phyloP scores from a whole-genome alignment of 2,329 filamentous ascomycete genomes.

The Zasmidium angulare region DNA sequence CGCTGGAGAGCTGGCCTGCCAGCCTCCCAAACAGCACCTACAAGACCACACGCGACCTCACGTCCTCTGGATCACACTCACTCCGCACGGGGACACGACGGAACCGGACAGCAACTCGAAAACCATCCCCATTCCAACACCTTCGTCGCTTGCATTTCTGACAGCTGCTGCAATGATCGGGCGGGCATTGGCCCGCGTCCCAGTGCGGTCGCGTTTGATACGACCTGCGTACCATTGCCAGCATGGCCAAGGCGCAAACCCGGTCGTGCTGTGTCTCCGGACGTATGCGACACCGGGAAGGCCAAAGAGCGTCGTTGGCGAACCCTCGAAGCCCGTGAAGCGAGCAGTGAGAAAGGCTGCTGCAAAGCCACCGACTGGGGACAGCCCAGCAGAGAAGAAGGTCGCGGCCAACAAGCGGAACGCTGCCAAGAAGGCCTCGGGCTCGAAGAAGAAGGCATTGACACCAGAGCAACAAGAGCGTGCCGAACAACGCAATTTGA shows the following conservation, averaged over 20 bases:
- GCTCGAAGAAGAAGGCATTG: constrained; percentile 29
- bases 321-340: constrained; percentile 32
- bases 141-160: not conserved
- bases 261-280: constrained; percentile 18
- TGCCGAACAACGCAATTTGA: constrained; percentile 9
- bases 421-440: constrained; percentile 22
- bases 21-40: not conserved
- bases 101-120: not conserved
- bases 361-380: constrained; percentile 17
- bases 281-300: constrained; percentile 32
- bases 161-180: constrained; percentile 18
- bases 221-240: constrained; percentile 13
- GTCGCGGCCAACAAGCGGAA: constrained; percentile 22
- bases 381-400: constrained; percentile 25
- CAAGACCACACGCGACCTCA: not conserved
- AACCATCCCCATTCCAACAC: not conserved
- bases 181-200: constrained; percentile 24
- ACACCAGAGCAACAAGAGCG: constrained; percentile 23
- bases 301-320: constrained; percentile 34
- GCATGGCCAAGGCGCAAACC: constrained; percentile 8
- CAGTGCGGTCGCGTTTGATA: constrained; percentile 23
- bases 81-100: not conserved
- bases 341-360: constrained; percentile 30
- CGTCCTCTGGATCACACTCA: not conserved
- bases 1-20: not conserved